These are phyloP conservation scores for Epichloe aotearoae DNA, from an alignment of 2,329 filamentous ascomycete genomes.

Conservation along the genomic window DNA sequence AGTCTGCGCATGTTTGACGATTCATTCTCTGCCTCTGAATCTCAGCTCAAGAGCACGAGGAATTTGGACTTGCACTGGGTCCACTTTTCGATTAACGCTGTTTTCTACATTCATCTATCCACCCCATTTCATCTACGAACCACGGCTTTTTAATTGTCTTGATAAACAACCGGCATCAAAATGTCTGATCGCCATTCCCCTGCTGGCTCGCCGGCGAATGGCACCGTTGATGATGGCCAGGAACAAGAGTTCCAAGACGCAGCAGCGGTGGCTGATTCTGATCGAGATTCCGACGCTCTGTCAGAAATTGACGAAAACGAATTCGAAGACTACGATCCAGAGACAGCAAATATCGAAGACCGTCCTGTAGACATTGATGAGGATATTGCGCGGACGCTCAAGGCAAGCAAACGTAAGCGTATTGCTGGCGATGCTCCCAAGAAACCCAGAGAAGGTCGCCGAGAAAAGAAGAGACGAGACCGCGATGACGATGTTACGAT, in stretches of 20 bases:
- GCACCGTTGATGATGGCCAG: slow-evolving; percentile 26
- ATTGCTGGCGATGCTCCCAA: slow-evolving; percentile 49
- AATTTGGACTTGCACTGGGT: neutral
- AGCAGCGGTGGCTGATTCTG: slow-evolving; percentile 29
- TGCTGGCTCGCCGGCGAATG: slow-evolving; percentile 23
- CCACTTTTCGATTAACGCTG: neutral
- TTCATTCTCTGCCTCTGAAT: neutral
- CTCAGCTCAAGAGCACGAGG: neutral
- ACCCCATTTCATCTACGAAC: neutral
- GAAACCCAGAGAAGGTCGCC: slow-evolving; percentile 62
- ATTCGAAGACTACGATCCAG: slow-evolving; percentile 56
- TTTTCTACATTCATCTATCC: neutral
- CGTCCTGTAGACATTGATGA: slow-evolving; percentile 55
- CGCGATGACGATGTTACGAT: slow-evolving; percentile 34
- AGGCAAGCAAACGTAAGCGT: slow-evolving; percentile 53
- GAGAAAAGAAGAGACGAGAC: slow-evolving; percentile 49
- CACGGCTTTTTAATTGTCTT: neutral
- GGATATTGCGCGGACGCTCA: slow-evolving; percentile 48
- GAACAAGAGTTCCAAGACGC: slow-evolving; percentile 30
- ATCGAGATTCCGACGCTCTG: slow-evolving; percentile 45
- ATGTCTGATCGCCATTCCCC: slow-evolving; percentile 37
- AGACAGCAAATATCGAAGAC: slow-evolving; percentile 49
- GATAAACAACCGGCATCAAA: neutral
- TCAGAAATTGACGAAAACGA: slow-evolving; percentile 59
- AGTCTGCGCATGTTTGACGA: too few relatives aligned